Conservation (phyloP, 345 rosid genomes). For the Syzygium oleosum region DNA sequence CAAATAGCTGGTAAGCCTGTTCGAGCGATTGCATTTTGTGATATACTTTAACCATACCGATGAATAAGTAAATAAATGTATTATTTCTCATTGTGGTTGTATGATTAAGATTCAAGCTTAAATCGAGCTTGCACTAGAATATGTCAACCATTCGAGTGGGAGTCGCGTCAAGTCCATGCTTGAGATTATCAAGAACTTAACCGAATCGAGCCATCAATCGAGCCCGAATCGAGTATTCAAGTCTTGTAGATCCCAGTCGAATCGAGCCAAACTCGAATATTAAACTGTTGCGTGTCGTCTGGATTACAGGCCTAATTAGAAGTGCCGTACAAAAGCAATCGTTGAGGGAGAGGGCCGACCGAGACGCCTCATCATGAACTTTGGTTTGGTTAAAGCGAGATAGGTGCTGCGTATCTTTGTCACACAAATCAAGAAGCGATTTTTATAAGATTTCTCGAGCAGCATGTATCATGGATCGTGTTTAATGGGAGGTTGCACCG, state of each 20-base stretch:
- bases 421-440: background rate
- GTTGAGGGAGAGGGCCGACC: background rate
- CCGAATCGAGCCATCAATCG: background rate
- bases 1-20: background rate
- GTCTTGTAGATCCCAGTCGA: background rate
- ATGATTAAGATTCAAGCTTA: background rate
- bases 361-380: background rate
- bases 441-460: background rate
- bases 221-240: background rate
- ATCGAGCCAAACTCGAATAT: background rate
- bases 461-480: constrained; percentile 26
- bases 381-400: background rate
- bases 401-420: background rate
- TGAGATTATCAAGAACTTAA: background rate
- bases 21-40: background rate
- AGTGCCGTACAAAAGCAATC: background rate
- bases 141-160: background rate
- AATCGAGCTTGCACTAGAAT: background rate
- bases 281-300: background rate
- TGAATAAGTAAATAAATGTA: background rate
- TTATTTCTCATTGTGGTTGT: background rate
- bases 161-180: background rate
- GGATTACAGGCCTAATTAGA: background rate
- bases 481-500: background rate
- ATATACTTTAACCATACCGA: background rate